Conservation (phyloP, 2,329 filamentous ascomycete genomes). For the Claviceps arundinis region DNA sequence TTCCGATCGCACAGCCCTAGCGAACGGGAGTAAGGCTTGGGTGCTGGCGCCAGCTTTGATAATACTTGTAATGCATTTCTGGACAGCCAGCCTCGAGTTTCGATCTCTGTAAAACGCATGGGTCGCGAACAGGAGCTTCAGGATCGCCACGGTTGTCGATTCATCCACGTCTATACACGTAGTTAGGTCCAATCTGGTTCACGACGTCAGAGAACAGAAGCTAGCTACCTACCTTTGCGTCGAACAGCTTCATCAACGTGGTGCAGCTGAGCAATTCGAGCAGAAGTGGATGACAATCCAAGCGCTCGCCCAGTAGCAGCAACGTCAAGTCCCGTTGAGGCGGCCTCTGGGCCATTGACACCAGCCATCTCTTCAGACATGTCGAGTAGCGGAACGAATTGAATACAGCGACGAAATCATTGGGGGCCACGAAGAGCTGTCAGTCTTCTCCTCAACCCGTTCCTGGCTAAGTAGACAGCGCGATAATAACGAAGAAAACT, state of each 20-base stretch:
- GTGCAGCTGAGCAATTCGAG: constrained; percentile 41
- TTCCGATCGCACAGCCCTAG: constrained; percentile 57
- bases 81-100: constrained; percentile 67
- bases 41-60: constrained; percentile 41
- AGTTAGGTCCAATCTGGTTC: constrained; percentile 12
- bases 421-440: constrained; percentile 15
- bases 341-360: constrained; percentile 29
- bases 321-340: constrained; percentile 33
- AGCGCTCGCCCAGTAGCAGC: constrained; percentile 35
- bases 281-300: constrained; percentile 47
- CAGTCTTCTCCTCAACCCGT: not conserved
- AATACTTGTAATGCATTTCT: constrained; percentile 62
- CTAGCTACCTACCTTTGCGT: constrained; percentile 6
- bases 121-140: constrained; percentile 71
- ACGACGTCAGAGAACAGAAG: not conserved
- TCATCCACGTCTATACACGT: constrained; percentile 27
- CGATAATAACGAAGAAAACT: not conserved
- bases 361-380: constrained; percentile 22
- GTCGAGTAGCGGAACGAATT: constrained; percentile 12
- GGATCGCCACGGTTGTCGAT: constrained; percentile 38
- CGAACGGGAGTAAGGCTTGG: constrained; percentile 49
- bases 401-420: constrained; percentile 17
- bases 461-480: not conserved
- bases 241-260: constrained; percentile 42
- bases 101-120: constrained; percentile 81